phyloP scores from a whole-genome alignment of 2,329 filamentous ascomycete species.

The Penicillium sp. region DNA sequence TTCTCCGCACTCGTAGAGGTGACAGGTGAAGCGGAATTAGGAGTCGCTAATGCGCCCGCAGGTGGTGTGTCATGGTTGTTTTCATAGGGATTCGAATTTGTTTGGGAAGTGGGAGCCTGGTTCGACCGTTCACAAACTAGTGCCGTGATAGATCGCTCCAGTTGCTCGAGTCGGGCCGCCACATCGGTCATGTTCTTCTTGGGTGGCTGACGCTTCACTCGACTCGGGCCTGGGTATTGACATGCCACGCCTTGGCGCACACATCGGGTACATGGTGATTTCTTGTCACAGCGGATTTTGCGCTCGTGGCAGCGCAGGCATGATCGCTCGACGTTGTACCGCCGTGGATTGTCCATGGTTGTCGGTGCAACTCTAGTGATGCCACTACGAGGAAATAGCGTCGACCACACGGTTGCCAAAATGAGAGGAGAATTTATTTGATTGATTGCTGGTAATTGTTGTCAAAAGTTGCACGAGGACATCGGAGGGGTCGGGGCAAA shows the following conservation, averaged over 20 bases:
- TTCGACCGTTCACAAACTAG: slow-evolving; percentile 5
- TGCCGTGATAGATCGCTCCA: slow-evolving; percentile 24
- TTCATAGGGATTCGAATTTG: not conserved
- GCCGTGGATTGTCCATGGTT: slow-evolving; percentile 16
- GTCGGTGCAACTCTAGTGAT: not conserved
- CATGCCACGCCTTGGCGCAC: slow-evolving; percentile 21
- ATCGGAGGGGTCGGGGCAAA: not conserved
- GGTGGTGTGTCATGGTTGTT: not conserved
- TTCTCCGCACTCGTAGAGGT: not conserved
- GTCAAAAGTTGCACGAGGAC: not conserved
- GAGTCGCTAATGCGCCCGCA: not conserved
- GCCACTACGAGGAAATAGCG: not conserved
- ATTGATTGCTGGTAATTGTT: not conserved
- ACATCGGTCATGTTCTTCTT: slow-evolving; percentile 22
- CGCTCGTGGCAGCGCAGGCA: slow-evolving; percentile 34
- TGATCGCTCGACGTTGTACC: slow-evolving; percentile 31
- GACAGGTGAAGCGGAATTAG: not conserved
- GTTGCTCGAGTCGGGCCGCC: slow-evolving; percentile 22
- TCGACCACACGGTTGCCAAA: not conserved
- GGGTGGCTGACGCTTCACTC: slow-evolving; percentile 22
- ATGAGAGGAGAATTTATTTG: not conserved
- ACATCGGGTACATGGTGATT: slow-evolving; percentile 26
- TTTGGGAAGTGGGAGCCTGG: not conserved
- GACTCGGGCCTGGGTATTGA: slow-evolving; percentile 26
- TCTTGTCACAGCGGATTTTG: slow-evolving; percentile 32